Conservation (phyloP, 768 basidiomycete genomes). For the Lactifluus echinatus region DNA sequence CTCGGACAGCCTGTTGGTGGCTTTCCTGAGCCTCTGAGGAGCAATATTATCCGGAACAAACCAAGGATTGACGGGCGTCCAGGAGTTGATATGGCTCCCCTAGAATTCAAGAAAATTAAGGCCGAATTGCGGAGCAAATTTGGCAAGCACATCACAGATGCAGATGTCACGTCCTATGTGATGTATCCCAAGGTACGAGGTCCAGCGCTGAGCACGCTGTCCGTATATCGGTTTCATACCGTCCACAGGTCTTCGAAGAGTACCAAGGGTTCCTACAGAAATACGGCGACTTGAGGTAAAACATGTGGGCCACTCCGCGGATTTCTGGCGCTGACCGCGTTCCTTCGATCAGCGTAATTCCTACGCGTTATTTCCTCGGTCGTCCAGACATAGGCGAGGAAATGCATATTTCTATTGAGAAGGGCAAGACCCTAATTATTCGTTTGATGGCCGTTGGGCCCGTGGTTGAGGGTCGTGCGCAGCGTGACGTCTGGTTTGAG, state of each 20-base stretch:
- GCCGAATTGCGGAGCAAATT: conserved; percentile 87
- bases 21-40: conserved; percentile 95
- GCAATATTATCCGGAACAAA: conserved; percentile 87
- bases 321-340: conserved; percentile 10
- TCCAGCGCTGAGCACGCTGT: background rate
- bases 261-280: conserved; percentile 92
- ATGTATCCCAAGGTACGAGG: conserved; percentile 90
- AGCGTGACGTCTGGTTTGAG: conserved; percentile 97
- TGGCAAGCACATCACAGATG: conserved; percentile 89
- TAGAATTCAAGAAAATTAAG: conserved; percentile 96
- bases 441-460: conserved; percentile 93
- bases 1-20: conserved; percentile 94
- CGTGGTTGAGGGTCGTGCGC: conserved; percentile 83
- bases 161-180: conserved; percentile 89
- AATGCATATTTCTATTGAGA: conserved; percentile 92
- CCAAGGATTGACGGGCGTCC: conserved; percentile 91
- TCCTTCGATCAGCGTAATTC: conserved; percentile 62
- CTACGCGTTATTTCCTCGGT: conserved; percentile 95
- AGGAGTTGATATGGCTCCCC: conserved; percentile 74
- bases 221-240: background rate
- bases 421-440: conserved; percentile 95
- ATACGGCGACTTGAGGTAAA: conserved; percentile 88
- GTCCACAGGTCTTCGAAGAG: conserved; percentile 84
- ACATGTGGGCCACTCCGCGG: conserved; percentile 12
- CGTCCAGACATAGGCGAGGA: conserved; percentile 90